phyloP scores from a whole-genome alignment of 2,329 filamentous ascomycete species.

The Parastagonospora avenae region DNA sequence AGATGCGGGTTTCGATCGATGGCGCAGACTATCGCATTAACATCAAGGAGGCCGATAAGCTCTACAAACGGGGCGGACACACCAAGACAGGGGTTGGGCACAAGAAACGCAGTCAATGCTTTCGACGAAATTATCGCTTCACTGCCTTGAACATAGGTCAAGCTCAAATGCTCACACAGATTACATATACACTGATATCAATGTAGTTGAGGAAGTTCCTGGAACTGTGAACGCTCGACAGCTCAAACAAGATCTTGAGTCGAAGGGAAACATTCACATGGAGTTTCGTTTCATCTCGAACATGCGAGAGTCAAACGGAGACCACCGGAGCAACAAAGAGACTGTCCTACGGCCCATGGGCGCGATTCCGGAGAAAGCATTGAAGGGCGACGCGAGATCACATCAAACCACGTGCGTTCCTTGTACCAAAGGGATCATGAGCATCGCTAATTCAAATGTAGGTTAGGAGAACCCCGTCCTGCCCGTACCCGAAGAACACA shows the following conservation, averaged over 20 bases:
- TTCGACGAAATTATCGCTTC: slow-evolving; percentile 7
- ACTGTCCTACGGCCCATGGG: neutral
- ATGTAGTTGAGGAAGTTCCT: slow-evolving; percentile 1
- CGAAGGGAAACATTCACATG: slow-evolving; percentile 3
- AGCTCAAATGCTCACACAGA: neutral
- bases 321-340: neutral
- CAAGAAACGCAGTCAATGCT: neutral
- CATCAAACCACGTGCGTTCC: slow-evolving; percentile 10
- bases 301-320: neutral
- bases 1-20: neutral
- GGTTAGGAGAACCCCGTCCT: neutral
- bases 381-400: slow-evolving; percentile 15
- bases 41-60: neutral
- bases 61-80: neutral
- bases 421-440: neutral
- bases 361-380: slow-evolving; percentile 9
- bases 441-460: neutral
- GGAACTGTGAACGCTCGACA: neutral
- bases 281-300: slow-evolving; percentile 3
- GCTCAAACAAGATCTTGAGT: neutral
- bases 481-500: neutral
- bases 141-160: slow-evolving; percentile 12
- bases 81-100: neutral
- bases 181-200: neutral
- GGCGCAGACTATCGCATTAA: neutral